Base-by-base conservation (phyloP, 768 basidiomycete genomes). In the Mycena capillaripes region DNA sequence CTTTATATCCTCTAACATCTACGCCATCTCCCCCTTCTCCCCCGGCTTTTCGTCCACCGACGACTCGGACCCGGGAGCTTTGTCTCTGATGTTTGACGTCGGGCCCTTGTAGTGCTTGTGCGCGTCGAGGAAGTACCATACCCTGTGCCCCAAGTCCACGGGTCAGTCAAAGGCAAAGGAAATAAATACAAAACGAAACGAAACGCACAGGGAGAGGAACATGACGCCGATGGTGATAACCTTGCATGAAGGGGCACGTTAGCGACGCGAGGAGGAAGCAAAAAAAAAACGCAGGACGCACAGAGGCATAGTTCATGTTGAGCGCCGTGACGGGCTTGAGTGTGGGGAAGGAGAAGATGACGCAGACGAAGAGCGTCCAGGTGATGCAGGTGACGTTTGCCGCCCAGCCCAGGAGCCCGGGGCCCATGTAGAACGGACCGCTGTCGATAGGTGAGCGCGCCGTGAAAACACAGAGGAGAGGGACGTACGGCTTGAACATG, bases 231-330 rank as follows among this genome's bases (percentile, higher is more conserved):
- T 75, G 8, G 89, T 88, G 71, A 91, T 90, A 48, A 86, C 86
- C 86, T 86, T 42, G 8, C 17, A 44, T 56, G 6, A 59, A 71
- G 6, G 2, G 6, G 16, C 30, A 23, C 34, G 48, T 59, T 27
- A 68, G 46, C 46, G 50, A 27, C 4, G 21, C 46, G 50, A 27
- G 2, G 21, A 7, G 44, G 29, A 29, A 16, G 38, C 12, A 38
- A 62, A 44, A 19, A 16, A 4, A 29, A 40, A 12, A 48, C 21
- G n/a, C 23, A 40, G 23, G 5, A 11, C 87, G 76, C 69, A 92
- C 93, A 34, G 91, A 88, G n/a, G 92, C 91, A 76, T 95, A 95
- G 78, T 95, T 95, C 93, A 95, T 94, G 69, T 91, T 94, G 34
- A 86, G 78, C 44, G 81, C 76, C n/a, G 91, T 93, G 21, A 95